Evolutionary conservation across 2,329 filamentous ascomycete genomes (phyloP).

Genomic region (Pseudocercospora crystallina): DNA sequence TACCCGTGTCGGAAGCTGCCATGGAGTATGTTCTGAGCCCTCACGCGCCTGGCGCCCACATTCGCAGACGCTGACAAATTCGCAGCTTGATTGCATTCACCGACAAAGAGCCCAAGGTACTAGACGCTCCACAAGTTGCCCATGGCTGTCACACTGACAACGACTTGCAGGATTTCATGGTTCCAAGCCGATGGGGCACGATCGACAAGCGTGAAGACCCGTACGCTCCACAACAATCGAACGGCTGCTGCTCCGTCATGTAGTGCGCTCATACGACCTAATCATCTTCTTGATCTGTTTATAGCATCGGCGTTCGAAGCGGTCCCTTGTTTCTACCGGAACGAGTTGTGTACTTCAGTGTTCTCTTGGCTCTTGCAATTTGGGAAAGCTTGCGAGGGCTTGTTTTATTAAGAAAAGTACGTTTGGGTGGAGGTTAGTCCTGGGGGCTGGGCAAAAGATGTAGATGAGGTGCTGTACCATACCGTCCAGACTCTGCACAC

Average conservation of each 20-base stretch:
- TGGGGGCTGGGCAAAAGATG: slow-evolving; percentile 10
- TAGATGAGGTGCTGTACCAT: slow-evolving; percentile 16
- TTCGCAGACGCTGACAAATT: slow-evolving; percentile 4
- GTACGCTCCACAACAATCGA: slow-evolving; percentile 93
- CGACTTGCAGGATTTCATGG: slow-evolving; percentile 76
- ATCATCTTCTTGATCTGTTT: slow-evolving; percentile 20
- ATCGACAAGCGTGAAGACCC: slow-evolving; percentile 95
- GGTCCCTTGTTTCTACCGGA: slow-evolving; percentile 1
- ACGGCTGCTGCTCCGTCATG: slow-evolving; percentile 95
- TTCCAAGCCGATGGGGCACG: slow-evolving; percentile 91
- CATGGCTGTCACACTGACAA: slow-evolving; percentile 4
- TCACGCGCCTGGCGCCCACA: slow-evolving; percentile 11
- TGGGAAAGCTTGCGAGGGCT: slow-evolving; percentile 7
- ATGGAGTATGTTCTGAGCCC: slow-evolving; percentile 44
- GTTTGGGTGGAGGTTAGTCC: neutral
- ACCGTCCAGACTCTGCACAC: neutral
- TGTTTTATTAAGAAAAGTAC: slow-evolving; percentile 13
- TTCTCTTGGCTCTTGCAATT: neutral
- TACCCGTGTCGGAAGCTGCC: slow-evolving; percentile 91
- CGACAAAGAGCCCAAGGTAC: slow-evolving; percentile 75
- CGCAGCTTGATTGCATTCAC: slow-evolving; percentile 93
- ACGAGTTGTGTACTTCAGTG: neutral
- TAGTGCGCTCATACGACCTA: slow-evolving; percentile 44
- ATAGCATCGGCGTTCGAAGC: slow-evolving; percentile 27
- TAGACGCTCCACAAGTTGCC: neutral